A percentile compares a stretch with the other conserved stretches of the same genome.
phyloP scores from a whole-genome alignment of 2,329 filamentous ascomycete species.

The Talaromyces sp. region DNA sequence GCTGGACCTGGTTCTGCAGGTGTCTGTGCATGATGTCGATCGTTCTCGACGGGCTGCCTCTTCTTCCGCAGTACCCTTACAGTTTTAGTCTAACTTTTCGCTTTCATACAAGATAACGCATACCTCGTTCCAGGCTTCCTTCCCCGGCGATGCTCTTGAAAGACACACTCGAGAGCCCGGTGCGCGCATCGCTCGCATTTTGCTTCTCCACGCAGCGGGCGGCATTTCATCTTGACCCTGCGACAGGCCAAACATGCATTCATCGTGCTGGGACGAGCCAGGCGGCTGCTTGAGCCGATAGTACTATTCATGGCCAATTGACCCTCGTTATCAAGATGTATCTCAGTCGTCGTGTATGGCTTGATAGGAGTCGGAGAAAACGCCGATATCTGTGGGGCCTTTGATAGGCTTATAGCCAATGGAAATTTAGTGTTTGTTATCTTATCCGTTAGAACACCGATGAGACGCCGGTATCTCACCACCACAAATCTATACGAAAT shows the following conservation, averaged over 20 bases:
- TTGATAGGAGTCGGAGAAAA: background rate
- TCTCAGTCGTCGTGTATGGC: background rate
- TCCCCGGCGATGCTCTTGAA: slow-evolving; percentile 35
- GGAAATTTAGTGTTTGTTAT: background rate
- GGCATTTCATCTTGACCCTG: slow-evolving; percentile 37
- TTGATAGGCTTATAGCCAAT: background rate
- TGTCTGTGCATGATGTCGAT: background rate
- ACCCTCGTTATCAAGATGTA: background rate
- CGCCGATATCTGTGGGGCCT: background rate
- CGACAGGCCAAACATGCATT: slow-evolving; percentile 35
- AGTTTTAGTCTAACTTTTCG: background rate
- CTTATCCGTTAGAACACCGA: background rate
- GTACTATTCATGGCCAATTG: background rate
- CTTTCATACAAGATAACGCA: background rate
- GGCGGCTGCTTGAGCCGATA: background rate
- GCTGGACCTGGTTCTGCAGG: no score
- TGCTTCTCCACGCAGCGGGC: slow-evolving; percentile 13
- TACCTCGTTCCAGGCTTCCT: slow-evolving; percentile 30
- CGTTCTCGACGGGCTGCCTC: background rate
- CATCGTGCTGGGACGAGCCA: background rate
- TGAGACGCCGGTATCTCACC: background rate
- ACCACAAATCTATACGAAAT: background rate
- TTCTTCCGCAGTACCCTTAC: background rate
- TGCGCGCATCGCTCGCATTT: slow-evolving; percentile 33
- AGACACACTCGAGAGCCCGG: slow-evolving; percentile 33